Conservation (phyloP, 441 rosid genomes). For the Gossypium lobatum region DNA sequence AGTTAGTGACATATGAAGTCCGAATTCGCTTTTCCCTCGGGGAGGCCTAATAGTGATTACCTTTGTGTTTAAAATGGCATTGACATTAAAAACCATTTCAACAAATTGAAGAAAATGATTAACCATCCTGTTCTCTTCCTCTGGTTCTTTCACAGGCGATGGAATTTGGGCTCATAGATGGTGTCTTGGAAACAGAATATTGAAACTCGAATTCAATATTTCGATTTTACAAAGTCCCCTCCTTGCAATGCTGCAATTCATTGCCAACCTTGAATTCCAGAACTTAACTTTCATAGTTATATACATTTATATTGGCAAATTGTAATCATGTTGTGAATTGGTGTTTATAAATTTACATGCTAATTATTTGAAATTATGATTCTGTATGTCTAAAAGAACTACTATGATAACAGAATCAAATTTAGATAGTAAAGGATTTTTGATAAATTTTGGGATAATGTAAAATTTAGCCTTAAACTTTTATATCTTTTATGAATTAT, state of each 20-base stretch:
- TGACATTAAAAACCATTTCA: not conserved
- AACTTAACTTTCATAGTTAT: not conserved
- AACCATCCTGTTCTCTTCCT: not conserved
- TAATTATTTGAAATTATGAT: not conserved
- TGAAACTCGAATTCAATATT: conserved; percentile 17
- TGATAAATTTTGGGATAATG: too few species aligned
- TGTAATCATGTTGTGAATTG: not conserved
- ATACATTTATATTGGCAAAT: not conserved
- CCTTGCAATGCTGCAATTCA: not conserved
- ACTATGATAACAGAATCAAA: not conserved
- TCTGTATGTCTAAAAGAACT: not conserved
- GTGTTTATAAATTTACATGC: not conserved
- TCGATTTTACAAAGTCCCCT: not conserved
- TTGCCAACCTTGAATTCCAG: not conserved
- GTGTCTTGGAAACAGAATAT: conserved; percentile 66
- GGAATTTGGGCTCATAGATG: conserved; percentile 80
- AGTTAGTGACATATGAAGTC: not conserved
- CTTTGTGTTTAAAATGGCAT: not conserved
- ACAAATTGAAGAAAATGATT: not conserved
- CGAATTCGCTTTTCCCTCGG: not conserved
- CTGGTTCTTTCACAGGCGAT: conserved; percentile 54
- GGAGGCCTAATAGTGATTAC: not conserved
- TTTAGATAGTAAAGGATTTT: too few species aligned
- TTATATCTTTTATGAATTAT: too few species aligned
- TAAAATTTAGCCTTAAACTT: not conserved